Evolutionary conservation across 257 asterid genomes (phyloP).

Genomic region (Lithospermum erythrorhizon): DNA sequence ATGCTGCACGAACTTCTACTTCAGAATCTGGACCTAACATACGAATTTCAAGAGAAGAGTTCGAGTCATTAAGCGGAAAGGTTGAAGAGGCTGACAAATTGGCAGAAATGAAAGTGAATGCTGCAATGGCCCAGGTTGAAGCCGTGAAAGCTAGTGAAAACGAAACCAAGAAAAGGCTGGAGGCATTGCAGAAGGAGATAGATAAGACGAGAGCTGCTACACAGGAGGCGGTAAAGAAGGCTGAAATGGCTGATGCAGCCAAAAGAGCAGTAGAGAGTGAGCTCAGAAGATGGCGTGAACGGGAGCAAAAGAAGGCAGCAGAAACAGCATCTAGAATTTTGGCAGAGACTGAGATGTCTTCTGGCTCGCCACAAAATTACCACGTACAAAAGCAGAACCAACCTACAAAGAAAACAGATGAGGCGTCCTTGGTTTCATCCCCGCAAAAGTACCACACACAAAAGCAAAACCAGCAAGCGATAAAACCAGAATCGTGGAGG

Average conservation of each 20-base stretch:
- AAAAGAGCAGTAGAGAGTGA: constrained; percentile 40
- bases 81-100: constrained; percentile 14
- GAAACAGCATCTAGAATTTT: constrained; percentile 5
- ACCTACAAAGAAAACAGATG: not conserved
- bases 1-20: constrained; percentile 1
- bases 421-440: constrained; percentile 20
- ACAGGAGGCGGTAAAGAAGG: constrained; percentile 43
- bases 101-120: constrained; percentile 47
- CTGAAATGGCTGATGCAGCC: constrained; percentile 68
- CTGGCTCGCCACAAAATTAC: constrained; percentile 21
- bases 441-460: constrained; percentile 17
- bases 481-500: constrained; percentile 18
- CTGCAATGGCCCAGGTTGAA: constrained; percentile 41
- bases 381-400: constrained; percentile 17
- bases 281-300: constrained; percentile 42
- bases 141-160: constrained; percentile 29
- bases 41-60: constrained; percentile 38
- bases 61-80: constrained; percentile 29
- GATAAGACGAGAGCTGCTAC: constrained; percentile 36
- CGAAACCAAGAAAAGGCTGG: constrained; percentile 26
- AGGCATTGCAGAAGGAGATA: constrained; percentile 28
- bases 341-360: constrained; percentile 17
- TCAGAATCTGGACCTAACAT: constrained; percentile 22
- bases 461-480: constrained; percentile 18
- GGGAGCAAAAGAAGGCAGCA: constrained; percentile 14